Percentiles rank a stretch among this genome's conserved stretches.
These are phyloP conservation scores for Tripterygium wilfordii DNA, from an alignment of 177 flowering plant species.

Conservation along the genomic window DNA sequence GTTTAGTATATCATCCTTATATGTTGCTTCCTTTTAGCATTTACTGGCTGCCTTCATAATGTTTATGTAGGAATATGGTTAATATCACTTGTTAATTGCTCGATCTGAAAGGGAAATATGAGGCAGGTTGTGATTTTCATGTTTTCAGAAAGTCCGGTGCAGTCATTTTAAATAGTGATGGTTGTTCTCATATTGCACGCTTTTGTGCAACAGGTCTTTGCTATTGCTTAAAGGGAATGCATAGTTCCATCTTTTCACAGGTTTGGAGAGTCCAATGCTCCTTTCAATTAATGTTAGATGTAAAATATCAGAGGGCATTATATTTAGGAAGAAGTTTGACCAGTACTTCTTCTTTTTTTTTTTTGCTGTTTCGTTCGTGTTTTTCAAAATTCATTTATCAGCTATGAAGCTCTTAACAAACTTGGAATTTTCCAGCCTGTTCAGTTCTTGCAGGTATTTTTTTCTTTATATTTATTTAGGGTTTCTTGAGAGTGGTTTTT, in stretches of 20 bases:
- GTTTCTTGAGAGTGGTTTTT: conserved; percentile 1
- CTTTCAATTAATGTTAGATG: no score
- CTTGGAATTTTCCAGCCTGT: conserved; percentile 84
- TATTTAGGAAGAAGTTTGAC: no score
- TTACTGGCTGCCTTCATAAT: no score
- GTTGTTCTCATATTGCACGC: conserved; percentile 1
- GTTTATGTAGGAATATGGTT: no score
- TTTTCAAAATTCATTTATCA: conserved; percentile 78
- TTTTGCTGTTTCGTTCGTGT: conserved; percentile 4
- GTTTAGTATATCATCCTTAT: no score
- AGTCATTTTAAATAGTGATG: background rate
- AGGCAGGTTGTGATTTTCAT: background rate
- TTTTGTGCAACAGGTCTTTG: conserved; percentile 61
- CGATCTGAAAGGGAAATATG: background rate
- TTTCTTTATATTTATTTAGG: conserved; percentile 7
- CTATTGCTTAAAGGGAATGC: conserved; percentile 83
- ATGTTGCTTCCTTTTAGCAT: no score
- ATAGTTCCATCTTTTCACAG: conserved; percentile 94
- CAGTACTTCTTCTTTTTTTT: background rate
- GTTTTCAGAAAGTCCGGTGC: background rate
- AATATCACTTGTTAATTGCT: no score
- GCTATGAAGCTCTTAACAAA: conserved; percentile 72
- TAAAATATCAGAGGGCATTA: no score
- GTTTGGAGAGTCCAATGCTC: no score
- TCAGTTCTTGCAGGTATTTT: conserved; percentile 85